Evolutionary conservation across 2,329 filamentous ascomycete species (phyloP), one percentile per base, ranked within the genome.

Genomic region (Amylocarpus encephaloides): DNA sequence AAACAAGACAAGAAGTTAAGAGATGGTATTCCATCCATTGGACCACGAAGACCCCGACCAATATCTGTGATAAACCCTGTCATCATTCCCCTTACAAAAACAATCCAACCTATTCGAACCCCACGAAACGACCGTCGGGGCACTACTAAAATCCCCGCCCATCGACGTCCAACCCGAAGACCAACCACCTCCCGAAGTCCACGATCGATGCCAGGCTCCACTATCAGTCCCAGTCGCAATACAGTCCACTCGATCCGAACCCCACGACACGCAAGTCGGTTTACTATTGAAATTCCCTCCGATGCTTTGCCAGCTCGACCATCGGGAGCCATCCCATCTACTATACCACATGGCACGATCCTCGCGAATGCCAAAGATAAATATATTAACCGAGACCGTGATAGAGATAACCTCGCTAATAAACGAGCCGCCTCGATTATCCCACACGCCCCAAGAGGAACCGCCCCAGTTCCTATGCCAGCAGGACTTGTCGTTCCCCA

Each of bases 291-390:
- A 46, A 16, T 5, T n/a, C 5, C 44, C 44, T 1, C 44, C 44
- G 16, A 39, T 33, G 38, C 13, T 26, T 46, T 46, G 33, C 43
- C 43, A 46, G 4, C 11, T 18, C 13, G 33, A 36, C 43, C 43
- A 46, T 10, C 22, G 9, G 16, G 33, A 36, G 15, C 43, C 43
- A 30, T 46, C 43, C 33, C 34, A 46, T 29, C 29, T 38, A 15
- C 30, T 36, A 32, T 46, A 38, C 33, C 34, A 46, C 43, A 46
- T 46, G 1, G 43, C 32, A 13, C 30, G 19, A 46, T 46, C 43
- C 29, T 46, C 34, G 13, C 43, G 33, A n/a, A 46, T 46, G 11
- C 33, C 43, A 22, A 46, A 46, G 19, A 46, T 46, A 33, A 46
- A 33, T 10, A 46, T 46, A 4, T 18, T 36, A n/a, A 46, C 38